Evolutionary conservation across 805 yeast genomes (phyloP).

Genomic region (Yueomyces sp.): DNA sequence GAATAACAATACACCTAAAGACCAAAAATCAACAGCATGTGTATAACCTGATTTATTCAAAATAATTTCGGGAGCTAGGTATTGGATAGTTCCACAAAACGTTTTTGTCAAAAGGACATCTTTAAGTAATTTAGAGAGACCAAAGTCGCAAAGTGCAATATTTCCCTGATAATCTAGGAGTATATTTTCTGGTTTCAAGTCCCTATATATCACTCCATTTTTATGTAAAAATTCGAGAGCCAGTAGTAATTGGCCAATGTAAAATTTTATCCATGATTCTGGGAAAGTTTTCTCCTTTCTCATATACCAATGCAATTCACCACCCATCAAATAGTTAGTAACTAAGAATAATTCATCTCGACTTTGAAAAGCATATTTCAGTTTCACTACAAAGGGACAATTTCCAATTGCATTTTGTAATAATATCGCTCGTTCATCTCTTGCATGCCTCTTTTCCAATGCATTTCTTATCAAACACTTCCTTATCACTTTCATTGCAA

Average conservation of each 20-base stretch:
- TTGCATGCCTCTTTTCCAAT: conserved; percentile 95
- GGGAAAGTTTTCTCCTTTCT: conserved; percentile 91
- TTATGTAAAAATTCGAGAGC: conserved; percentile 93
- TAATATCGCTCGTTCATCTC: conserved; percentile 89
- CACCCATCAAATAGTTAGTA: conserved; percentile 97
- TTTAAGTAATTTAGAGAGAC: conserved; percentile 83
- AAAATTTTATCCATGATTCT: conserved; percentile 90
- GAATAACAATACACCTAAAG: conserved; percentile 87
- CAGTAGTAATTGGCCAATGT: conserved; percentile 86
- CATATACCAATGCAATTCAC: conserved; percentile 92
- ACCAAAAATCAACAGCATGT: conserved; percentile 98
- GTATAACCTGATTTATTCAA: conserved; percentile 96
- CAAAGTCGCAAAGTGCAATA: conserved; percentile 94
- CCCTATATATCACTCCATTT: conserved; percentile 91
- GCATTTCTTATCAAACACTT: conserved; percentile 92
- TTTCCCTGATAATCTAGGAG: conserved; percentile 96
- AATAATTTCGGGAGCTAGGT: conserved; percentile 91
- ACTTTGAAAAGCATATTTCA: conserved; percentile 93
- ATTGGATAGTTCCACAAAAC: conserved; percentile 92
- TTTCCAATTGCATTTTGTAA: conserved; percentile 84
- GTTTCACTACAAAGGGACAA: conserved; percentile 88
- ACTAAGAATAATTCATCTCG: conserved; percentile 84
- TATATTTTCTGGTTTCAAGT: conserved; percentile 93
- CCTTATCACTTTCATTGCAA: conserved; percentile 94
- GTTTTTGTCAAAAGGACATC: conserved; percentile 86